Percentiles rank a stretch among this genome's conserved stretches.
phyloP scores from a whole-genome alignment of 164 flowering plant species.

The Nelumbo lutea region DNA sequence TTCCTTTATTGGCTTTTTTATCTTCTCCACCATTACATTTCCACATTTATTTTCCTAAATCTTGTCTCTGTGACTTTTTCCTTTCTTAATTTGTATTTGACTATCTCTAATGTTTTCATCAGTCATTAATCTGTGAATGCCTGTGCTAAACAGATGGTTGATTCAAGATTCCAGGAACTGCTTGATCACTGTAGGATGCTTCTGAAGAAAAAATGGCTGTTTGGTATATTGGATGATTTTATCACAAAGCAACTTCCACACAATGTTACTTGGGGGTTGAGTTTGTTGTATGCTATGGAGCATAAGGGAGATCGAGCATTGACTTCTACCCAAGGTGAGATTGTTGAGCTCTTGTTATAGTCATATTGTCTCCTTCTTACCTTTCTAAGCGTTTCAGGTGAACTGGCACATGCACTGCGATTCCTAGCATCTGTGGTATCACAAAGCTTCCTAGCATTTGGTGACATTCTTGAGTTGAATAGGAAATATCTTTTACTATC shows the following conservation, averaged over 20 bases:
- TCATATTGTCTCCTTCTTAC: constrained; percentile 4
- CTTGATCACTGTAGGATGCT: constrained; percentile 68
- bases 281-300: constrained; percentile 91
- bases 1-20: no score
- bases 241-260: constrained; percentile 95
- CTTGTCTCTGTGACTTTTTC: no score
- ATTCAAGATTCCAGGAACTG: constrained; percentile 68
- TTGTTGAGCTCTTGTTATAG: background rate
- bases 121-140: background rate
- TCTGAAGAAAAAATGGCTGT: constrained; percentile 84
- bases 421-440: constrained; percentile 98
- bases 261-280: constrained; percentile 98
- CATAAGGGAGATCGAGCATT: constrained; percentile 81
- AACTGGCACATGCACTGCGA: constrained; percentile 94
- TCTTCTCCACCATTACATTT: no score
- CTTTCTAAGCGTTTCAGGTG: constrained; percentile 43
- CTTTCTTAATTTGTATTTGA: no score
- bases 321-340: constrained; percentile 74
- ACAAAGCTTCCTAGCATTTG: constrained; percentile 98
- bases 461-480: constrained; percentile 91
- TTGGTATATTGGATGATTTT: constrained; percentile 86
- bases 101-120: background rate
- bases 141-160: constrained; percentile 65
- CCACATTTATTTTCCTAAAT: no score
- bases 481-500: constrained; percentile 82